Evolutionary conservation across 2,329 filamentous ascomycete species (phyloP).

Genomic region (Pseudogymnoascus sp.): DNA sequence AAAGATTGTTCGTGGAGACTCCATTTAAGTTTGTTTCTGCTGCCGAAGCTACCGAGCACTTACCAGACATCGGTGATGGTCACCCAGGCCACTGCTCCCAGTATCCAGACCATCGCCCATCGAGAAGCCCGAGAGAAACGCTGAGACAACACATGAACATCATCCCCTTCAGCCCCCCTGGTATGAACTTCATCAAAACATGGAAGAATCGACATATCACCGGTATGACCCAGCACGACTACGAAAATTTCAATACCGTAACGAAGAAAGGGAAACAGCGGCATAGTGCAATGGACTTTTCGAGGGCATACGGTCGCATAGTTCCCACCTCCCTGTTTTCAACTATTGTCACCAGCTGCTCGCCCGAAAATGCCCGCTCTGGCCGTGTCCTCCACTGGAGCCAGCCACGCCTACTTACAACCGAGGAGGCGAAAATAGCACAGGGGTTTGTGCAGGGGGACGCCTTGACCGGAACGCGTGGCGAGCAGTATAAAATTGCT

Average conservation of each 20-base stretch:
- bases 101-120: constrained; percentile 62
- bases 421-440: constrained; percentile 62
- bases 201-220: constrained; percentile 36
- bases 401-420: constrained; percentile 53
- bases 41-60: constrained; percentile 47
- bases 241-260: constrained; percentile 34
- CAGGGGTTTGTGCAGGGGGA: constrained; percentile 68
- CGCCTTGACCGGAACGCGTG: constrained; percentile 54
- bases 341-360: constrained; percentile 54
- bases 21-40: constrained; percentile 56
- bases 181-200: constrained; percentile 45
- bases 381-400: constrained; percentile 59
- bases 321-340: constrained; percentile 48
- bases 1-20: constrained; percentile 44
- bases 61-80: constrained; percentile 58
- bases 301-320: constrained; percentile 46
- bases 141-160: constrained; percentile 43
- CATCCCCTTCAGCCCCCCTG: constrained; percentile 55
- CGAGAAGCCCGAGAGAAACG: constrained; percentile 34
- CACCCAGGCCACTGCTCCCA: constrained; percentile 55
- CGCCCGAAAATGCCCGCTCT: constrained; percentile 47
- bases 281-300: constrained; percentile 20
- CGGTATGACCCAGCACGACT: constrained; percentile 36
- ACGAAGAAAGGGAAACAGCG: constrained; percentile 23
- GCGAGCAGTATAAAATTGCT: constrained; percentile 57